Conservation (phyloP, 495 filamentous ascomycete species). For the Aspergillus hancockii region DNA sequence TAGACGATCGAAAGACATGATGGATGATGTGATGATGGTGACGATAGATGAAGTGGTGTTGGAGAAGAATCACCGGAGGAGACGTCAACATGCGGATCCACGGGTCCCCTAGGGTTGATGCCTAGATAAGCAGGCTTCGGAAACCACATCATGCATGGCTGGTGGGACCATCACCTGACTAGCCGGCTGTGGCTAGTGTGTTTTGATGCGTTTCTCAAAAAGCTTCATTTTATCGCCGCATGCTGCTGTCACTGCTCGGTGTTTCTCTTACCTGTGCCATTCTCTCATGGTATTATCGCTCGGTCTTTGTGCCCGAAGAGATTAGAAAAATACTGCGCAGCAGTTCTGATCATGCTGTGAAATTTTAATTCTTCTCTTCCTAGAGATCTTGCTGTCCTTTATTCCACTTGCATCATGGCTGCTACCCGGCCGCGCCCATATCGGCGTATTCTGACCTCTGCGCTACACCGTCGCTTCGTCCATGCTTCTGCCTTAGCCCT, state of each 20-base stretch:
- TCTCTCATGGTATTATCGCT: background rate
- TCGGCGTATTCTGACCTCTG: slow-evolving; percentile 86
- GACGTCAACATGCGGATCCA: slow-evolving; percentile 7
- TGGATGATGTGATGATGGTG: slow-evolving; percentile 15
- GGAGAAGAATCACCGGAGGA: slow-evolving; percentile 7
- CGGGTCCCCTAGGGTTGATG: slow-evolving; percentile 25
- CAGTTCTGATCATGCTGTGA: slow-evolving; percentile 42
- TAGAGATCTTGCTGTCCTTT: slow-evolving; percentile 31
- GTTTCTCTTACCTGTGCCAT: background rate
- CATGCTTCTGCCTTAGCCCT: slow-evolving; percentile 67
- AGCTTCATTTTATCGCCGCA: slow-evolving; percentile 27
- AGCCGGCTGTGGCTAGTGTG: slow-evolving; percentile 34
- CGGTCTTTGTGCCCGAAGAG: slow-evolving; percentile 4
- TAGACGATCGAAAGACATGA: slow-evolving; percentile 91
- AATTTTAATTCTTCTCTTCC: slow-evolving; percentile 20
- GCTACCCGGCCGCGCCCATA: slow-evolving; percentile 59
- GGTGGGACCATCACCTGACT: slow-evolving; percentile 31
- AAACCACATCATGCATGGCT: slow-evolving; percentile 40
- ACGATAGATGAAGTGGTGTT: slow-evolving; percentile 10
- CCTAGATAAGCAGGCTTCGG: slow-evolving; percentile 33
- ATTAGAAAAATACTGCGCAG: slow-evolving; percentile 12
- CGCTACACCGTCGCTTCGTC: slow-evolving; percentile 83
- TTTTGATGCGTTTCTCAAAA: slow-evolving; percentile 40
- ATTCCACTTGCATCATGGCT: slow-evolving; percentile 46
- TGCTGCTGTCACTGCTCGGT: slow-evolving; percentile 11